Evolutionary conservation across 1,284 basidiomycete species (phyloP).

Genomic region (Clitocybe nebularis): DNA sequence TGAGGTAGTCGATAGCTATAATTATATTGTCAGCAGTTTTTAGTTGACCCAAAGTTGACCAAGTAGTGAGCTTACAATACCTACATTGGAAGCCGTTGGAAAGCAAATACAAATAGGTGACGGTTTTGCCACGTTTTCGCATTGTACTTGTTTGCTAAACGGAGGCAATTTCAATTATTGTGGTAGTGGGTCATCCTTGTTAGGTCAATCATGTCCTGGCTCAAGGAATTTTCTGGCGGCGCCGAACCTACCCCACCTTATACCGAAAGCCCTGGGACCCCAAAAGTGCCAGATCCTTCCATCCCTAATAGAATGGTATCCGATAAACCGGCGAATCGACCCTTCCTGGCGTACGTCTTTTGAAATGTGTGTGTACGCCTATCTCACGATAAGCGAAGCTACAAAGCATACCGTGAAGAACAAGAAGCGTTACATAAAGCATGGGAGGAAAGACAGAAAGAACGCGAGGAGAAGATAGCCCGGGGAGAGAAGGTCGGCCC

Average conservation of each 20-base stretch:
- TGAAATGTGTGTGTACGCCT: slow-evolving; percentile 1
- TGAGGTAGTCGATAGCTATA: no score
- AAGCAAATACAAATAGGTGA: no score
- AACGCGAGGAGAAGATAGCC: slow-evolving; percentile 68
- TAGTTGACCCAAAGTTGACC: no score
- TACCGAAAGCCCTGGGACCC: slow-evolving; percentile 11
- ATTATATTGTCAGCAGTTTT: no score
- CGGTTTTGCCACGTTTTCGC: no score
- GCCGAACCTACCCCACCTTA: slow-evolving; percentile 13
- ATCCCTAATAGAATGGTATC: slow-evolving; percentile 46
- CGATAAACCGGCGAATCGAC: slow-evolving; percentile 74
- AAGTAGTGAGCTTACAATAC: no score
- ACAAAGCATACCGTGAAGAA: slow-evolving; percentile 63
- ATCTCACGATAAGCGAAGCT: slow-evolving; percentile 36
- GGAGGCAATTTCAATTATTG: no score
- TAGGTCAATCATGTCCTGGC: slow-evolving; percentile 55
- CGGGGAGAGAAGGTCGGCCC: slow-evolving; percentile 70
- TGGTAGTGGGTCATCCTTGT: no score
- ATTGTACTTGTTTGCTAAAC: no score
- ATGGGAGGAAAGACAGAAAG: slow-evolving; percentile 68
- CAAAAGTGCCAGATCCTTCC: slow-evolving; percentile 16
- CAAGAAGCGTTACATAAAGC: slow-evolving; percentile 58
- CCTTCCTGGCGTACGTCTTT: slow-evolving; percentile 70
- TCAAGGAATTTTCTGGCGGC: slow-evolving; percentile 43
- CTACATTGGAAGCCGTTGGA: no score